Evolutionary conservation across 2,329 filamentous ascomycete species (phyloP).

Genomic region (Colletotrichum tabaci): DNA sequence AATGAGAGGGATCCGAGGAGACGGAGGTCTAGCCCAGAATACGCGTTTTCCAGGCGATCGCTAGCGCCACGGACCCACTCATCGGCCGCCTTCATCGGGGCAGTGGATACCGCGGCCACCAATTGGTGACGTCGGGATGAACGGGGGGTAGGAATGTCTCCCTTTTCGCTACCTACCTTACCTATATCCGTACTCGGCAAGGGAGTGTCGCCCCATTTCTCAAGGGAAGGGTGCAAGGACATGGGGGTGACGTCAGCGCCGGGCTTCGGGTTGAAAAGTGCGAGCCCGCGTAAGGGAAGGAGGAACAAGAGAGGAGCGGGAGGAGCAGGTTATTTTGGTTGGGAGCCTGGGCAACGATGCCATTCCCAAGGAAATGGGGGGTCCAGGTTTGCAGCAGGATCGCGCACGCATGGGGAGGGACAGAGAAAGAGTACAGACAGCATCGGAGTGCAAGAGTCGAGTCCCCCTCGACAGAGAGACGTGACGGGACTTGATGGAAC

Average conservation of each 20-base stretch:
- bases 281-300: neutral
- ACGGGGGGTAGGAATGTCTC: neutral
- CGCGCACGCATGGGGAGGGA: neutral
- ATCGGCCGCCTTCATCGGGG: neutral
- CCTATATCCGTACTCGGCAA: too few relatives aligned
- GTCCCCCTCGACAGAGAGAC: neutral
- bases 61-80: conserved; percentile 28
- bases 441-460: neutral
- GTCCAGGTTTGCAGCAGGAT: neutral
- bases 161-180: conserved; percentile 11
- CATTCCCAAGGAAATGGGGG: neutral
- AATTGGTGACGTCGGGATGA: conserved; percentile 36
- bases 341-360: neutral
- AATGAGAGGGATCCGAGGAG: conserved; percentile 24
- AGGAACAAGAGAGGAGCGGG: neutral
- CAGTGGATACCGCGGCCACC: conserved; percentile 4
- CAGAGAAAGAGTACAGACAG: neutral
- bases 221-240: conserved; percentile 4
- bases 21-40: conserved; percentile 28
- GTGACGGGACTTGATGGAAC: conserved; percentile 15
- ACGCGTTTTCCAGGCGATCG: conserved; percentile 39
- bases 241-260: conserved; percentile 35
- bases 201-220: neutral
- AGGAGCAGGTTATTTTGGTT: conserved; percentile 3
- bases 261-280: neutral